These are phyloP conservation scores for Serendipita indica DNA, from an alignment of 768 basidiomycete genomes.

Conservation along the genomic window DNA sequence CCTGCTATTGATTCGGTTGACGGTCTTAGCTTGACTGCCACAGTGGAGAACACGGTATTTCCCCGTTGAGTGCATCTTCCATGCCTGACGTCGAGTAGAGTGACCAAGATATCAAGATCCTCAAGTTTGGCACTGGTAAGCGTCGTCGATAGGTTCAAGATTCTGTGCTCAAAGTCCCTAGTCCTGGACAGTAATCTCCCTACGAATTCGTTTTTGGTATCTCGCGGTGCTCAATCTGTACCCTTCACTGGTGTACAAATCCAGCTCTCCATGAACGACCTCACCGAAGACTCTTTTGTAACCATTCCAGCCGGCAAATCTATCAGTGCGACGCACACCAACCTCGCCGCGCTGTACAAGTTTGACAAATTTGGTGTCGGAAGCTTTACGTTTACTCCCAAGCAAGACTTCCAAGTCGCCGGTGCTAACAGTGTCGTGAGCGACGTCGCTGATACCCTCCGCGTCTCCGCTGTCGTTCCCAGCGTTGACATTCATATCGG, in stretches of 20 bases:
- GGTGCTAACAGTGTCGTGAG: conserved; percentile 24
- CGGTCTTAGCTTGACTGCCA: not conserved
- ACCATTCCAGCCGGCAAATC: not conserved
- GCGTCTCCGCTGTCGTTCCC: not conserved
- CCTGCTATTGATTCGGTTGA: not conserved
- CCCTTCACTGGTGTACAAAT: conserved; percentile 34
- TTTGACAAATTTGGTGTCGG: conserved; percentile 29
- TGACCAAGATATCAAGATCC: conserved; percentile 25
- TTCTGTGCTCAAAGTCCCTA: not conserved
- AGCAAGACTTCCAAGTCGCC: conserved; percentile 26
- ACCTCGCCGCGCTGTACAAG: conserved; percentile 29
- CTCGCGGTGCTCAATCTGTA: conserved; percentile 26
- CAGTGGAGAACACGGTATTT: not conserved
- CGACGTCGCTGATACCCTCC: conserved; percentile 18
- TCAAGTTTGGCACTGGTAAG: conserved; percentile 29
- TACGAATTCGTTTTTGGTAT: conserved; percentile 31
- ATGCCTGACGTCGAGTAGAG: not conserved
- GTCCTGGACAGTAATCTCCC: conserved; percentile 31
- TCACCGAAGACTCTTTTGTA: conserved; percentile 28
- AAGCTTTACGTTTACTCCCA: conserved; percentile 28
- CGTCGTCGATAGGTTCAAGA: not conserved
- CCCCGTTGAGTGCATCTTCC: not conserved
- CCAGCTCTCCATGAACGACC: conserved; percentile 19
- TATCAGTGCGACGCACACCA: conserved; percentile 13
- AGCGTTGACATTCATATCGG: not conserved